Evolutionary conservation across 495 filamentous ascomycete species (phyloP).

Genomic region (Peziza echinospora): DNA sequence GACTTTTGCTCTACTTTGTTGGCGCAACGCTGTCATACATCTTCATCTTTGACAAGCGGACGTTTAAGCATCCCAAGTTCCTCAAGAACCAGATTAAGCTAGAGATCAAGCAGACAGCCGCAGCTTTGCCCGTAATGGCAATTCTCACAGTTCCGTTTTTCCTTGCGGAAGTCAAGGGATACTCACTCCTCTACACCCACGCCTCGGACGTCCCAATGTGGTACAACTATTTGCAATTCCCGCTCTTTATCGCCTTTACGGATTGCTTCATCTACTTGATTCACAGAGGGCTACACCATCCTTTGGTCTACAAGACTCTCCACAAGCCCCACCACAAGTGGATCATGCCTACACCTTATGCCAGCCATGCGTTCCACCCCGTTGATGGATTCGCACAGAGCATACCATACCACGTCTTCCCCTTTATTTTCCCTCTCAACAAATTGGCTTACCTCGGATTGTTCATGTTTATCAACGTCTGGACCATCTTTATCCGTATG

Average conservation of each 20-base stretch:
- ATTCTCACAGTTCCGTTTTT: constrained; percentile 66
- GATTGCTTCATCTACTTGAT: constrained; percentile 91
- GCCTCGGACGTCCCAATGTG: constrained; percentile 44
- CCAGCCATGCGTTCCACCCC: constrained; percentile 85
- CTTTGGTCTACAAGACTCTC: constrained; percentile 58
- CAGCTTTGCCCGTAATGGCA: constrained; percentile 62
- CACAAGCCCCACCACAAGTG: constrained; percentile 99
- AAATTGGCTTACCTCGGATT: constrained; percentile 71
- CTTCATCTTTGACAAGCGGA: constrained; percentile 85
- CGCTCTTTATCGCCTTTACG: constrained; percentile 79
- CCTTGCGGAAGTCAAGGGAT: constrained; percentile 62
- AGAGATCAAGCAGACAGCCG: constrained; percentile 63
- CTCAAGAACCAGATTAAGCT: constrained; percentile 78
- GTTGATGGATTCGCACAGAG: constrained; percentile 85
- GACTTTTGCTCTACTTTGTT: constrained; percentile 61
- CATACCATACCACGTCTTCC: constrained; percentile 81
- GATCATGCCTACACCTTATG: constrained; percentile 96
- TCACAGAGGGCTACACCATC: constrained; percentile 75
- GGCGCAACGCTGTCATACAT: constrained; percentile 66
- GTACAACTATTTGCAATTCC: constrained; percentile 76
- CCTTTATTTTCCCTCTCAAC: constrained; percentile 80
- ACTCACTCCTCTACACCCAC: constrained; percentile 68
- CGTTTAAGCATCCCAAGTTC: constrained; percentile 78
- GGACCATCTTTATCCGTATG: constrained; percentile 78
- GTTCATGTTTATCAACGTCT: constrained; percentile 87